Evolutionary conservation across 306 rosid genomes (phyloP), one percentile per base, ranked within the genome.

Genomic region (Gastrolobium bilobum): DNA sequence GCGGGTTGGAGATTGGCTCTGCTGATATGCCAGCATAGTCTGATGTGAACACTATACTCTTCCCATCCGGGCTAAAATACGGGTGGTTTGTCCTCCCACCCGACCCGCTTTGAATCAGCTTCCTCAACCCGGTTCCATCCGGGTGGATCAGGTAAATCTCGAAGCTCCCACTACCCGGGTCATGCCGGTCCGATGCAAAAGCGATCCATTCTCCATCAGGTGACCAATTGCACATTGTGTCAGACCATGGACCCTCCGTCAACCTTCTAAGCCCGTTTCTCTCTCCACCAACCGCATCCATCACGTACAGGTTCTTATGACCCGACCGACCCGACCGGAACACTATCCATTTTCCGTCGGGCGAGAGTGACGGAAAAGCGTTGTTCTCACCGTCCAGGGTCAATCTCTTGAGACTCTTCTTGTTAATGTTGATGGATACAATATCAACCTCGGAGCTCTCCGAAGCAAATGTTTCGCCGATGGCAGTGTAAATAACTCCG

Each of bases 221-320:
- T 2, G 97, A 92, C 97, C 99, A 94, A 51, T 54, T 88, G 14
- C 93, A 88, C 99, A 94, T 94, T 0, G 97, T 94, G 72, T 94
- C 99, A 0, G 88, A 83, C 97, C 99, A 94, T 0, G 82, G 75
- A 0, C 97, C 99, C 40, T 83, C 83, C 0, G 99, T 94, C 3
- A 94, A 73, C 61, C 89, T 80, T 0, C 44, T 71, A 1, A 92
- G 83, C 57, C 80, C 88, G 2, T 69, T 31, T 0, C 33, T 77
- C 73, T 94, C 99, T n/a, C 97, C 99, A 0, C 53, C 80, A 42
- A 78, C 81, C 0, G 97, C 88, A 13, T 92, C 97, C 97, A 92
- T 92, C 7, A 94, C 64, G 68, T 92, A 91, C 0, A 92, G 61
- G 13, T 92, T 92, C 83, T 91, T 94, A 34, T 87, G 81, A 35